A percentile compares a stretch with the other conserved stretches of the same genome.
phyloP scores from a whole-genome alignment of 179 eudicot species.

The Sideroxylon spinosum region DNA sequence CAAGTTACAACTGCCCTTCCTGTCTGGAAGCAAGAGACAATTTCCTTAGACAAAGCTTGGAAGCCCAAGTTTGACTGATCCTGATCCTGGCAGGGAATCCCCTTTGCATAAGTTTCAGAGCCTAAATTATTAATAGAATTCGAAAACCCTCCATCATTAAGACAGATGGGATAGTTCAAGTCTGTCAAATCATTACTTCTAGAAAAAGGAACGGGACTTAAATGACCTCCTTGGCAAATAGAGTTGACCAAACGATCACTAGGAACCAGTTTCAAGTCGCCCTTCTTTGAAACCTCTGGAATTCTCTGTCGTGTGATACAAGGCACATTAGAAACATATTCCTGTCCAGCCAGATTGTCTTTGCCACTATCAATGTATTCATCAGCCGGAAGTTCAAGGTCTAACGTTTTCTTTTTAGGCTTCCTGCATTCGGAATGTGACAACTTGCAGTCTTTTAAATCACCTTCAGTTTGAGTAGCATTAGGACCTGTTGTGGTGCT shows the following conservation, averaged over 20 bases:
- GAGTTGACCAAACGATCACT: neutral
- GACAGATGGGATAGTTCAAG: slow-evolving; percentile 28
- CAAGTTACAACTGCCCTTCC: neutral
- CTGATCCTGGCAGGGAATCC: neutral
- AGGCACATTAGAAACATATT: slow-evolving; percentile 19
- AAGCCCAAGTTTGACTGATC: neutral
- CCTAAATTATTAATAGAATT: slow-evolving; percentile 6
- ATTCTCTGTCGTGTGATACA: neutral
- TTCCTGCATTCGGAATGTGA: slow-evolving; percentile 24
- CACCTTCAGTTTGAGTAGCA: slow-evolving; percentile 26
- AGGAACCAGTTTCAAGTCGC: slow-evolving; percentile 10
- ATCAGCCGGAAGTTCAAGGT: slow-evolving; percentile 71
- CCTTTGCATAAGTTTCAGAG: neutral
- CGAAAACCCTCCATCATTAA: slow-evolving; percentile 17
- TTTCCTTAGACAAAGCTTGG: neutral
- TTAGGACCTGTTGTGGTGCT: slow-evolving; percentile 26
- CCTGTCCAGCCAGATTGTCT: slow-evolving; percentile 27
- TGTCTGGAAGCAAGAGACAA: neutral
- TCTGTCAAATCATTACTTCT: slow-evolving; percentile 17
- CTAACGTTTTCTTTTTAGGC: slow-evolving; percentile 38
- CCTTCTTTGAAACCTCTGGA: slow-evolving; percentile 5
- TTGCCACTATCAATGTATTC: slow-evolving; percentile 59
- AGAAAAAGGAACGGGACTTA: slow-evolving; percentile 3
- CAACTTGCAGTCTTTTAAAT: slow-evolving; percentile 35
- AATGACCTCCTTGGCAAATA: neutral